Evolutionary conservation across 2,329 filamentous ascomycete genomes (phyloP), one percentile per base, ranked within the genome.

Genomic region (Incumbomyces delicatus): DNA sequence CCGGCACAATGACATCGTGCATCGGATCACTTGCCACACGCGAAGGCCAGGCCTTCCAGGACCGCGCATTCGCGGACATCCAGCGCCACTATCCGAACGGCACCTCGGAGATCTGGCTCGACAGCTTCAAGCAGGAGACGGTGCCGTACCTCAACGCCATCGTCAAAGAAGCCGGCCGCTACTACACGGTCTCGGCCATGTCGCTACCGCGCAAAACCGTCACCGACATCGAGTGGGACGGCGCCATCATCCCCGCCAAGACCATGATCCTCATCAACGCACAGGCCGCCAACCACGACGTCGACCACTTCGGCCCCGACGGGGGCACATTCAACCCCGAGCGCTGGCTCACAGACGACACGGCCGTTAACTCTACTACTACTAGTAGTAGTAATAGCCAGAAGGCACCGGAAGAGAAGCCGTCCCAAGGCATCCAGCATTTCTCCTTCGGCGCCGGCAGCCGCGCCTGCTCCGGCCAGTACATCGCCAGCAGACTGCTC

Each of bases 261-360:
- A 87, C 82, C 0, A 85, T 81, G 33, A 82, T 88, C 53, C 82
- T 86, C 62, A 80, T 88, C 77, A 86, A 80, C 53, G 79, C 81
- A 1, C 85, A 82, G 59, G 81, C 79, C 0, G 81, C 80, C 2
- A 75, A 86, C 60, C 83, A 83, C 65, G 83, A 87, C 56, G 66
- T 71, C 1, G 60, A 66, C 2, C 81, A 84, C 57, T 87, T 83
- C 33, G 62, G 63, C 3, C 51, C 76, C 39, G 61, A 75, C 31
- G 77, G 78, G 0, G 56, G 69, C 10, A 63, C 65, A 3, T 85
- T 87, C 61, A 67, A 77, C 36, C 80, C 82, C 0, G 81, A 85
- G 52, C 71, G 83, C 14, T 87, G 80, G 62, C 66, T 86, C 3
- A 62, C 71, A 43, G 69, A 76, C 51, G 48, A 52, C 2, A 50